These are phyloP conservation scores for Solanum pimpinellifolium DNA, from an alignment of 257 asterid genomes.

Conservation along the genomic window DNA sequence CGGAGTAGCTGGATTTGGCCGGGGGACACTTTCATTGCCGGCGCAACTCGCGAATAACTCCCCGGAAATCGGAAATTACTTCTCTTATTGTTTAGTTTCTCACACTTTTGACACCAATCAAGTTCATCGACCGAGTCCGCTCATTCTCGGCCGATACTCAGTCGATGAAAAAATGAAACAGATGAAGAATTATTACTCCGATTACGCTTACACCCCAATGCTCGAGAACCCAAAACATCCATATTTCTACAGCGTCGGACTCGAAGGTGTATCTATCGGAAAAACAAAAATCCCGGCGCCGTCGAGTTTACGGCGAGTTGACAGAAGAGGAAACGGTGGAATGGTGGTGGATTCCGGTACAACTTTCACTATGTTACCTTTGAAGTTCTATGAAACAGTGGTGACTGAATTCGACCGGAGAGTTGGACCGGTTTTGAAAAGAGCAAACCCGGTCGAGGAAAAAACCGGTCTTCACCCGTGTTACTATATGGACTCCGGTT, in stretches of 20 bases:
- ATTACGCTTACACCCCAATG: constrained; percentile 58
- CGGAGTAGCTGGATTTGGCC: constrained; percentile 95
- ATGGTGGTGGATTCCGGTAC: constrained; percentile 99
- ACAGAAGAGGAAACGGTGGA: constrained; percentile 65
- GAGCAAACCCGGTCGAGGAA: constrained; percentile 55
- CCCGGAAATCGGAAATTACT: constrained; percentile 71
- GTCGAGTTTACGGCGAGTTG: constrained; percentile 36
- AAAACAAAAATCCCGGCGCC: constrained; percentile 40
- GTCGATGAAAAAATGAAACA: constrained; percentile 4
- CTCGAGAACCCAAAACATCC: constrained; percentile 63
- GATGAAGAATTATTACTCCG: not conserved
- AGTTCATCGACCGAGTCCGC: constrained; percentile 53
- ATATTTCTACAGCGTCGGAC: constrained; percentile 60
- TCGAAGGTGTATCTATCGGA: constrained; percentile 61
- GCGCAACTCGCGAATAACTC: constrained; percentile 53
- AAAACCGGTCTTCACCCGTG: constrained; percentile 77
- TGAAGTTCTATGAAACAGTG: constrained; percentile 33
- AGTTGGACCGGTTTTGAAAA: constrained; percentile 23
- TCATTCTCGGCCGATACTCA: constrained; percentile 55
- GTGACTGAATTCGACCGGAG: constrained; percentile 29
- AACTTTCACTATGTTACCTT: constrained; percentile 78
- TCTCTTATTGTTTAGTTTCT: constrained; percentile 72
- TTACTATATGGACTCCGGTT: constrained; percentile 20
- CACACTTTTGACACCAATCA: constrained; percentile 42
- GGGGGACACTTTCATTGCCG: constrained; percentile 68